Evolutionary conservation across 257 asterid genomes (phyloP).

Genomic region (Salvia miltiorrhiza): DNA sequence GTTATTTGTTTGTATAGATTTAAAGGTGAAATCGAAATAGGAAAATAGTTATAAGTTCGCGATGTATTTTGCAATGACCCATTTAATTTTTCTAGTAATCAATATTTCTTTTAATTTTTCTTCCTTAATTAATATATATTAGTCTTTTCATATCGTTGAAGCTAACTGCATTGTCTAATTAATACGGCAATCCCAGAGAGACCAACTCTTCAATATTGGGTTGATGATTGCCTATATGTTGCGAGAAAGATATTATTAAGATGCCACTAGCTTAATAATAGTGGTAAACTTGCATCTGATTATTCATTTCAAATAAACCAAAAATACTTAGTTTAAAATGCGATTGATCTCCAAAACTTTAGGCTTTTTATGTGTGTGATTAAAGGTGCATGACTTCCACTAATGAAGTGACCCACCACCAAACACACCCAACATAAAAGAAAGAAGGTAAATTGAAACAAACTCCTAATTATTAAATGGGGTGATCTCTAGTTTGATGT

Average conservation of each 20-base stretch:
- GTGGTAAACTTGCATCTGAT: not conserved
- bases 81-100: no score
- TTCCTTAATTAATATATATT: no score
- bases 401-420: conserved; percentile 28
- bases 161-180: no score
- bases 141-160: no score
- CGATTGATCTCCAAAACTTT: conserved; percentile 25
- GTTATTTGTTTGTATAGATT: no score
- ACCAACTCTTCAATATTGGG: no score
- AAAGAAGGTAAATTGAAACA: not conserved
- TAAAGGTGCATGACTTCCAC: conserved; percentile 12
- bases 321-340: not conserved
- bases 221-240: not conserved
- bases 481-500: conserved; percentile 18
- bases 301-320: not conserved
- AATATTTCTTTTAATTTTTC: no score
- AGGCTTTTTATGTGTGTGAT: conserved; percentile 27
- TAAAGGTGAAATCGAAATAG: no score
- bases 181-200: no score
- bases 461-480: not conserved
- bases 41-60: no score
- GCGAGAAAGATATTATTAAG: not conserved
- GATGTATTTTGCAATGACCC: no score
- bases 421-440: conserved; percentile 26
- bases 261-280: not conserved